Percentiles rank a stretch among this genome's conserved stretches.
These are phyloP conservation scores for Aspergillus baeticus DNA, from an alignment of 495 filamentous ascomycete species.

Conservation along the genomic window DNA sequence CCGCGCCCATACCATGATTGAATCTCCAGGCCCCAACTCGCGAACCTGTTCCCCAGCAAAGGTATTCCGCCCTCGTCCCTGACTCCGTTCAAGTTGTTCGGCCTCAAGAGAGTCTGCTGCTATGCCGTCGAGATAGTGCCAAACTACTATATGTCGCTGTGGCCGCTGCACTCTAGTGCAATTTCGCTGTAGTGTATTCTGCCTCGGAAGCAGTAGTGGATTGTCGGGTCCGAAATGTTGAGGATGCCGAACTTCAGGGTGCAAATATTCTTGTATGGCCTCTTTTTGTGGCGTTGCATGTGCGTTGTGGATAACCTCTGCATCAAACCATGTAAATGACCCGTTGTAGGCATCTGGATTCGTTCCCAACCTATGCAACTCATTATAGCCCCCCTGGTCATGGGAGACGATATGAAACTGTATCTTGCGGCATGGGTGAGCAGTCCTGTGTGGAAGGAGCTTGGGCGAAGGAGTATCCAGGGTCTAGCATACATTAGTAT, in stretches of 20 bases:
- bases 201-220: slow-evolving; percentile 39
- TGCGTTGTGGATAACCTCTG: slow-evolving; percentile 39
- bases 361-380: slow-evolving; percentile 15
- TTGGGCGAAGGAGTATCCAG: slow-evolving; percentile 15
- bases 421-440: slow-evolving; percentile 51
- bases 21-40: slow-evolving; percentile 59
- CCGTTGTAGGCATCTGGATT: slow-evolving; percentile 43
- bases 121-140: slow-evolving; percentile 53
- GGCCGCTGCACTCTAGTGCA: slow-evolving; percentile 27
- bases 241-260: slow-evolving; percentile 15
- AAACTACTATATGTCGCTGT: slow-evolving; percentile 50
- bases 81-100: slow-evolving; percentile 29
- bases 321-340: slow-evolving; percentile 74
- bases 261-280: background rate
- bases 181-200: slow-evolving; percentile 56
- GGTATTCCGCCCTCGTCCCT: slow-evolving; percentile 54
- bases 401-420: slow-evolving; percentile 62
- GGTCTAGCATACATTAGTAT: slow-evolving; percentile 12
- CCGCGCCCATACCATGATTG: slow-evolving; percentile 63
- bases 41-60: slow-evolving; percentile 57
- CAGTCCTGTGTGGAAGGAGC: slow-evolving; percentile 36
- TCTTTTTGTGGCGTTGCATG: slow-evolving; percentile 14
- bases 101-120: slow-evolving; percentile 45
- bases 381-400: slow-evolving; percentile 55
- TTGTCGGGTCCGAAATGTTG: slow-evolving; percentile 26